A percentile compares a stretch with the other conserved stretches of the same genome.
phyloP scores from a whole-genome alignment of 345 rosid genomes.

The Cardamine chenopodiifolia region DNA sequence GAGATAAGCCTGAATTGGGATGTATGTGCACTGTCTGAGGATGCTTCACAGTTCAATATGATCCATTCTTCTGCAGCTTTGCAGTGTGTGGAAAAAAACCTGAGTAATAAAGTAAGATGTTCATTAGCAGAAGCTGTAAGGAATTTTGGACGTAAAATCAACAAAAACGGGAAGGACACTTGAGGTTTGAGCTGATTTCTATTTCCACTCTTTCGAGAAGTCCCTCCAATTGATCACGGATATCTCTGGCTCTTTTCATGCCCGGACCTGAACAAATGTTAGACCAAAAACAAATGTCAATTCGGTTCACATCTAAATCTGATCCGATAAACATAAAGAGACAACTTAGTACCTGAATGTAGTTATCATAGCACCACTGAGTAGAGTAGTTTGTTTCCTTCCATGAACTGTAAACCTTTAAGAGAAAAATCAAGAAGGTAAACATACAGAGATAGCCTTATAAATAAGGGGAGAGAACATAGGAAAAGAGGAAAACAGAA shows the following conservation, averaged over 20 bases:
- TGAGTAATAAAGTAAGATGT: constrained; percentile 36
- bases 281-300: constrained; percentile 24
- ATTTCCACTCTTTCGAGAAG: constrained; percentile 97
- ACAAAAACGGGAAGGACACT: background rate
- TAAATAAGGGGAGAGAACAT: background rate
- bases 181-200: constrained; percentile 59
- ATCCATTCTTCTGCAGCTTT: constrained; percentile 87
- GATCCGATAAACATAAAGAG: background rate
- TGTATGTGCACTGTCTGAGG: constrained; percentile 91
- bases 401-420: constrained; percentile 90
- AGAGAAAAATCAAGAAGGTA: constrained; percentile 33
- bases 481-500: background rate
- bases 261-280: constrained; percentile 69
- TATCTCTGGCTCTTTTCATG: constrained; percentile 96
- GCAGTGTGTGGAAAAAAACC: constrained; percentile 94
- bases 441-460: constrained; percentile 5
- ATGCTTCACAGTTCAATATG: constrained; percentile 87
- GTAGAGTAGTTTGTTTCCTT: constrained; percentile 94
- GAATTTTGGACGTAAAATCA: background rate
- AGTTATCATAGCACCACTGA: constrained; percentile 97
- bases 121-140: constrained; percentile 21
- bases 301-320: constrained; percentile 10
- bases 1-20: constrained; percentile 93
- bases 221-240: constrained; percentile 92
- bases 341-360: constrained; percentile 71